Evolutionary conservation across 73 alveolate species (phyloP).

Genomic region (Paraurostyla sp.): DNA sequence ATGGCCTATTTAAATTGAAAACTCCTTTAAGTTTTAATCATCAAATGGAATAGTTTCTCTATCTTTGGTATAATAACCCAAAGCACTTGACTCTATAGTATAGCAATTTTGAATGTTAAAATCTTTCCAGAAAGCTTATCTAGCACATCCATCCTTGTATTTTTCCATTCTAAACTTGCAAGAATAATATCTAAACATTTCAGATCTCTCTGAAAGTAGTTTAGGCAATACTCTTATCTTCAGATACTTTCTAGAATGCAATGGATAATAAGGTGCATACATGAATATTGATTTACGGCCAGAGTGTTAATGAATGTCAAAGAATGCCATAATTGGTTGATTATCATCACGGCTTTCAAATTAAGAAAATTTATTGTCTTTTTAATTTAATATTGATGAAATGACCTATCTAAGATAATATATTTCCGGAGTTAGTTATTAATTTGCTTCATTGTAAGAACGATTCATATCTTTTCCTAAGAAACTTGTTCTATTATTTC

Average conservation of each 20-base stretch:
- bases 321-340: neutral
- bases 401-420: neutral
- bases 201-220: constrained; percentile 64
- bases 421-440: constrained; percentile 45
- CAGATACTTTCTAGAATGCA: constrained; percentile 37
- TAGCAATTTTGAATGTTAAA: constrained; percentile 50
- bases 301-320: constrained; percentile 67
- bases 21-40: neutral
- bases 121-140: constrained; percentile 84
- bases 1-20: neutral
- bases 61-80: constrained; percentile 12
- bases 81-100: constrained; percentile 58
- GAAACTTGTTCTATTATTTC: constrained; percentile 76
- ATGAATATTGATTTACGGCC: constrained; percentile 46
- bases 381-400: constrained; percentile 50
- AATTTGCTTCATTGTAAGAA: constrained; percentile 1
- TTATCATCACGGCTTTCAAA: neutral
- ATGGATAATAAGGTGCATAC: constrained; percentile 71
- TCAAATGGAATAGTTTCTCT: constrained; percentile 52
- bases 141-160: constrained; percentile 76
- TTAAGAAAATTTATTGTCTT: constrained; percentile 73
- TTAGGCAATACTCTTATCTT: constrained; percentile 61
- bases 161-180: constrained; percentile 78
- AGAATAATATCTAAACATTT: constrained; percentile 60
- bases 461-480: constrained; percentile 82